Evolutionary conservation across 2,329 filamentous ascomycete species (phyloP).

Genomic region (Tricladium varicosporioides): DNA sequence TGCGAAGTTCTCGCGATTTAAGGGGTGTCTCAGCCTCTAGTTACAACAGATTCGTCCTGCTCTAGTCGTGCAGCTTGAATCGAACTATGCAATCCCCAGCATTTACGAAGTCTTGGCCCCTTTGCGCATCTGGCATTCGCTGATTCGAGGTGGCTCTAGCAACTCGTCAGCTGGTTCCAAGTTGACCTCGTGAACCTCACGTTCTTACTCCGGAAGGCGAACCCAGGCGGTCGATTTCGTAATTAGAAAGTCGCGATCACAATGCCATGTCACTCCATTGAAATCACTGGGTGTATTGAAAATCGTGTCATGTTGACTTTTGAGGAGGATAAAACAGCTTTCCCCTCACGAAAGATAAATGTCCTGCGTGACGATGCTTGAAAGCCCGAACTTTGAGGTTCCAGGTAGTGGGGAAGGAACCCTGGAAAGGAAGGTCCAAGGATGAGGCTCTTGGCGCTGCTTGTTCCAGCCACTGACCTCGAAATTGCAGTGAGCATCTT

Average conservation of each 20-base stretch:
- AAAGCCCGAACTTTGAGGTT: too few species aligned
- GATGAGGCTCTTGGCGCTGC: neutral
- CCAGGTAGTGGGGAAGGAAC: neutral
- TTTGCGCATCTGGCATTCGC: conserved; percentile 6
- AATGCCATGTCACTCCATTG: too few species aligned
- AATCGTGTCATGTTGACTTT: too few species aligned
- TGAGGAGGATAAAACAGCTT: too few species aligned
- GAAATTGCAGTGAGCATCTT: neutral
- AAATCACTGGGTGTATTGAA: too few species aligned
- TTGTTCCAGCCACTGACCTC: neutral
- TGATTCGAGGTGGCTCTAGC: conserved; percentile 11
- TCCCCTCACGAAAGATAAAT: too few species aligned
- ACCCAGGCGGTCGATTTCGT: neutral
- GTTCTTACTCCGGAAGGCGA: neutral
- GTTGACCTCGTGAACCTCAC: neutral
- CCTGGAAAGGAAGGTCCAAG: neutral
- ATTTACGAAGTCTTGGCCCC: conserved; percentile 9
- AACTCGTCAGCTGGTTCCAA: conserved; percentile 1
- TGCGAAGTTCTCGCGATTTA: too few species aligned
- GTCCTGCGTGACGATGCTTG: too few species aligned
- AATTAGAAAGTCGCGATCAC: too few species aligned
- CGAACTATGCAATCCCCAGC: neutral
- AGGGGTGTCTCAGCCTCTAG: too few species aligned
- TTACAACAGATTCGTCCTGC: too few species aligned
- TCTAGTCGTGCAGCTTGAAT: too few species aligned